A percentile compares a stretch with the other conserved stretches of the same genome.
phyloP scores from a whole-genome alignment of 495 filamentous ascomycete species.

The Podospora fimiseda region DNA sequence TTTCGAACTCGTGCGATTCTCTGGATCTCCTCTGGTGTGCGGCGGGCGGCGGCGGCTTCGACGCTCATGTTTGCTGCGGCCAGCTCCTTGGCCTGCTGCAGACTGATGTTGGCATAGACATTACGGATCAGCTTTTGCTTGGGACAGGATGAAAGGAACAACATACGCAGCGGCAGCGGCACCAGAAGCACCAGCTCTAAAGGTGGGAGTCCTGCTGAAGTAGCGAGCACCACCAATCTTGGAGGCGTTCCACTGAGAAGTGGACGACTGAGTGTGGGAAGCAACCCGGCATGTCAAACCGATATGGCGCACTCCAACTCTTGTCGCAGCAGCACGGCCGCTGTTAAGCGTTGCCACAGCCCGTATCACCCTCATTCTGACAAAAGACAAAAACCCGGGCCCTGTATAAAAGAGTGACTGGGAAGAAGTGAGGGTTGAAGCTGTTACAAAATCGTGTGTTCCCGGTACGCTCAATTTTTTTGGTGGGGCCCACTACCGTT shows the following conservation, averaged over 20 bases:
- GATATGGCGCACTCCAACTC: constrained; percentile 28
- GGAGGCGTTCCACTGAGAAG: constrained; percentile 11
- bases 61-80: constrained; percentile 38
- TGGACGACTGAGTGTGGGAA: constrained; percentile 6
- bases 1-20: constrained; percentile 79
- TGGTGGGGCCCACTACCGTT: background rate
- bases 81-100: constrained; percentile 39
- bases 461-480: background rate
- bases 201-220: constrained; percentile 23
- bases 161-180: constrained; percentile 33
- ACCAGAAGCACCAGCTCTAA: constrained; percentile 15
- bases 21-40: constrained; percentile 68
- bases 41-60: constrained; percentile 46
- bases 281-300: constrained; percentile 20
- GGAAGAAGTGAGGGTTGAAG: constrained; percentile 8
- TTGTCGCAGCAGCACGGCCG: constrained; percentile 28
- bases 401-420: constrained; percentile 15
- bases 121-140: constrained; percentile 5
- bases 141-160: background rate
- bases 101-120: constrained; percentile 18
- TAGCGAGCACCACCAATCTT: constrained; percentile 19
- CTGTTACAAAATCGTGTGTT: background rate
- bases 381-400: constrained; percentile 5
- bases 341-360: constrained; percentile 36
- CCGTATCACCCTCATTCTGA: constrained; percentile 41